Conservation (phyloP, 352 stramenopile genomes). For the Sclerospora graminicola region DNA sequence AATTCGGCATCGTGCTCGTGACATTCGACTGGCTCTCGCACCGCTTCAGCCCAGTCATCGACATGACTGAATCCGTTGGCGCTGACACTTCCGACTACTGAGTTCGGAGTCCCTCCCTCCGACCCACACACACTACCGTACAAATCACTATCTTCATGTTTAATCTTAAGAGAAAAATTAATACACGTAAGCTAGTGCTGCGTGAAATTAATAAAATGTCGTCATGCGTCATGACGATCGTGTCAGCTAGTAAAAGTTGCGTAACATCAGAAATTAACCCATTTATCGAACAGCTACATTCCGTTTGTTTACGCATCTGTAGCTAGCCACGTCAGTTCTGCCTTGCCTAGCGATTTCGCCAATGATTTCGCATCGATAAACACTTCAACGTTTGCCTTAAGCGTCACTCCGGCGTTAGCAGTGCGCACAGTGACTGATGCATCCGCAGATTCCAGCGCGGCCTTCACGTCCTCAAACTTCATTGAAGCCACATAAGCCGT, state of each 20-base stretch:
- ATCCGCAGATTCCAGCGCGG: constrained; percentile 21
- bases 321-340: constrained; percentile 39
- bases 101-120: background rate
- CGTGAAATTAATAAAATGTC: constrained; percentile 4
- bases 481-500: constrained; percentile 66
- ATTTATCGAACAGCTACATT: too few relatives aligned
- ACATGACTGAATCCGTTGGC: constrained; percentile 15
- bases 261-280: too few relatives aligned
- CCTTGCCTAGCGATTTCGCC: constrained; percentile 24
- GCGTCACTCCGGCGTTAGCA: constrained; percentile 27
- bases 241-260: background rate
- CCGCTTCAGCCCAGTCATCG: constrained; percentile 26
- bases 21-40: constrained; percentile 73
- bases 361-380: constrained; percentile 72
- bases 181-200: constrained; percentile 13
- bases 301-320: constrained; percentile 12
- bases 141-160: constrained; percentile 9
- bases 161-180: constrained; percentile 24
- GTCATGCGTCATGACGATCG: background rate
- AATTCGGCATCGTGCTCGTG: constrained; percentile 77
- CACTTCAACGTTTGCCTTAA: constrained; percentile 49
- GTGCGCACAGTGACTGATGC: constrained; percentile 38
- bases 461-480: constrained; percentile 73
- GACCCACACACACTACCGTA: background rate
- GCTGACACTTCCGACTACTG: constrained; percentile 24